Percentiles rank a stretch among this genome's conserved stretches.
Evolutionary conservation across 140 eudicot genomes (phyloP).

Genomic region (Cichorium intybus): DNA sequence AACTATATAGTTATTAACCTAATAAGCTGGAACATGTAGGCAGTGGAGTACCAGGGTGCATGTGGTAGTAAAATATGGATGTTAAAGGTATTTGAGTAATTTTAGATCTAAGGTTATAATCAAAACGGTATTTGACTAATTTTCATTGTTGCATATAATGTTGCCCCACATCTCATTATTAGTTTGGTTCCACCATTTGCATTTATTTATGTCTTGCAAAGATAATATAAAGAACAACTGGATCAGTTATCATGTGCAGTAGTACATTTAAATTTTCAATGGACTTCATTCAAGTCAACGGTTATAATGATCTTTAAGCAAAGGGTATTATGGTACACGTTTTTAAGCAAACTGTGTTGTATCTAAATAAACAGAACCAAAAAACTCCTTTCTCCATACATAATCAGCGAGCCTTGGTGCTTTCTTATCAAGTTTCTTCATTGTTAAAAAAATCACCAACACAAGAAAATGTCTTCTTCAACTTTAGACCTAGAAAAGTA

Average conservation of each 20-base stretch:
- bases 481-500: neutral
- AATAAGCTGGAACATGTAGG: too few relatives aligned
- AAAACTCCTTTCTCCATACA: neutral
- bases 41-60: too few relatives aligned
- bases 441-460: neutral
- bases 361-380: neutral
- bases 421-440: neutral
- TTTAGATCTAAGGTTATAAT: too few relatives aligned
- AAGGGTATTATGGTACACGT: neutral
- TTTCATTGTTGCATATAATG: too few relatives aligned
- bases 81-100: too few relatives aligned
- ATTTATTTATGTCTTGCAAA: too few relatives aligned
- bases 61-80: too few relatives aligned
- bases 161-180: too few relatives aligned
- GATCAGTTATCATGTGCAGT: neutral
- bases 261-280: neutral
- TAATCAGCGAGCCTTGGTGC: neutral
- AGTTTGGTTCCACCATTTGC: too few relatives aligned
- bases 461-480: neutral
- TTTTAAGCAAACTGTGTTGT: neutral
- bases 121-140: too few relatives aligned
- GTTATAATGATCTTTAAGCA: neutral
- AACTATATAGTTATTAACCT: too few relatives aligned
- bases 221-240: too few relatives aligned
- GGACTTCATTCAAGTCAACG: neutral